These are phyloP conservation scores for Fraxinus velutina DNA, from an alignment of 305 asterid species.

Conservation along the genomic window DNA sequence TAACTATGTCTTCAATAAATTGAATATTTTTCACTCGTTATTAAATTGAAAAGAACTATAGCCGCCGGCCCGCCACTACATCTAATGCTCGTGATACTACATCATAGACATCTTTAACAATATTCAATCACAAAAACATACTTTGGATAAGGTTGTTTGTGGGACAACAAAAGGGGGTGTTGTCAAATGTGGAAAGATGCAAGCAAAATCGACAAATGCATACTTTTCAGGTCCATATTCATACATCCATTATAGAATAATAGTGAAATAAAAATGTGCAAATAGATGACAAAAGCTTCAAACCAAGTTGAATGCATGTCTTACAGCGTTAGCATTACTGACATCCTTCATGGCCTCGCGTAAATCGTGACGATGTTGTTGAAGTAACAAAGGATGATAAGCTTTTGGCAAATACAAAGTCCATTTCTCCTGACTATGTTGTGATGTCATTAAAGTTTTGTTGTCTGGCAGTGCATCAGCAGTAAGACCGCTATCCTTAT, in stretches of 20 bases:
- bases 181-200: conserved; percentile 10
- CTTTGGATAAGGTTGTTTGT: not conserved
- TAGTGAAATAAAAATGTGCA: not conserved
- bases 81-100: not conserved
- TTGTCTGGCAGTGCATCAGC: conserved; percentile 37
- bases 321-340: conserved; percentile 73
- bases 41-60: not conserved
- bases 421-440: conserved; percentile 57
- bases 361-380: conserved; percentile 62
- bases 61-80: not conserved
- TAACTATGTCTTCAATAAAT: not conserved
- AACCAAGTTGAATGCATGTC: conserved; percentile 27
- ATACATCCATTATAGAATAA: conserved; percentile 2
- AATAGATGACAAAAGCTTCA: conserved; percentile 15
- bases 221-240: conserved; percentile 8
- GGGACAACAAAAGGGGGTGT: conserved; percentile 1
- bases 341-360: conserved; percentile 71
- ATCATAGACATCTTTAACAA: not conserved
- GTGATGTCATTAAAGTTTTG: conserved; percentile 34
- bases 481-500: conserved; percentile 33
- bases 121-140: not conserved
- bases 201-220: not conserved
- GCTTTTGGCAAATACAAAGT: conserved; percentile 73
- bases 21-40: not conserved
- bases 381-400: conserved; percentile 81